phyloP scores from a whole-genome alignment of 805 yeast genomes.

The Saitoella complicata region DNA sequence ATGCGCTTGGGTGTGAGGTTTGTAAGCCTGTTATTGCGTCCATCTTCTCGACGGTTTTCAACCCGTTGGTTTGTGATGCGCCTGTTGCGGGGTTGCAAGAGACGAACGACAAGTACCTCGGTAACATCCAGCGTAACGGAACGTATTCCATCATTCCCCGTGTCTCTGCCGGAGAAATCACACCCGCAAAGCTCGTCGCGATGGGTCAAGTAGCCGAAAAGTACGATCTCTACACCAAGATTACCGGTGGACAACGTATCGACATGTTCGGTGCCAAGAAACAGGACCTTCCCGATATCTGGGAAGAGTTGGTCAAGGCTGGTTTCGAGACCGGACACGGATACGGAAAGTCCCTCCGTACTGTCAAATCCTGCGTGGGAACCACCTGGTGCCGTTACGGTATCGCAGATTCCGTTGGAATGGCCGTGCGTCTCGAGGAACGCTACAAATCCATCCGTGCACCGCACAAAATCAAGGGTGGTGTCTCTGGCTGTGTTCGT shows the following conservation, averaged over 20 bases:
- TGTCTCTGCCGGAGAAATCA: conserved; percentile 26
- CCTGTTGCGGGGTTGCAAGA: conserved; percentile 25
- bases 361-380: conserved; percentile 25
- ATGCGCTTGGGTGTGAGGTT: conserved; percentile 24
- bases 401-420: too few species aligned
- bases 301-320: conserved; percentile 20
- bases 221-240: conserved; percentile 23
- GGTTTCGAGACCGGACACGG: conserved; percentile 27
- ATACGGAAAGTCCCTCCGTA: conserved; percentile 24
- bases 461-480: too few species aligned
- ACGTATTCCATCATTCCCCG: conserved; percentile 26
- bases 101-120: conserved; percentile 24
- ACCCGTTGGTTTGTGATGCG: conserved; percentile 20
- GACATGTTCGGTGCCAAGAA: conserved; percentile 24
- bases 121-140: conserved; percentile 26
- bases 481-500: too few species aligned
- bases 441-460: too few species aligned
- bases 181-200: conserved; percentile 24
- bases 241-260: conserved; percentile 25
- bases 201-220: conserved; percentile 22
- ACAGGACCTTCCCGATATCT: conserved; percentile 20
- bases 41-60: conserved; percentile 22
- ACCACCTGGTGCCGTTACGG: too few species aligned
- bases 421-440: too few species aligned
- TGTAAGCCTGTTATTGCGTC: conserved; percentile 26